Evolutionary conservation across 176 grass and related monocot genomes (phyloP).

Genomic region (Triticum monococcum): DNA sequence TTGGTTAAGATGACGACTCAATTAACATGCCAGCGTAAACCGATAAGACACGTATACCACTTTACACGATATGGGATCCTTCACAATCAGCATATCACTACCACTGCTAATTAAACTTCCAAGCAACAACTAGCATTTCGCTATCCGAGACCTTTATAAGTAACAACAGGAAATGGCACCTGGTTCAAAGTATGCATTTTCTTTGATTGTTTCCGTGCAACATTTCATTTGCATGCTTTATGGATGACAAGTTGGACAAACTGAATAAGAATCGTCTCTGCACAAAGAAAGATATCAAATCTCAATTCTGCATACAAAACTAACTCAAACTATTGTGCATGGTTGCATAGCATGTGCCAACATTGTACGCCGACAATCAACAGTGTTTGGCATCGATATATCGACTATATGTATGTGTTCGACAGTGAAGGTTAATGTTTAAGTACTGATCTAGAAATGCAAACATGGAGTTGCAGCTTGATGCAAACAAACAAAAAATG

Average conservation of each 20-base stretch:
- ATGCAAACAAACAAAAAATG: background rate
- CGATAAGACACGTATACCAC: background rate
- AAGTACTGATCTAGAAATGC: background rate
- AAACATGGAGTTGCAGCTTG: background rate
- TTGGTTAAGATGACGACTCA: background rate
- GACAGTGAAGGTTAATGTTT: background rate
- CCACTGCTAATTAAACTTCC: slow-evolving; percentile 14
- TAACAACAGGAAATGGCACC: background rate
- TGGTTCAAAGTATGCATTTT: background rate
- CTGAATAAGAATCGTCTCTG: background rate
- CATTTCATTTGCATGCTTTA: background rate
- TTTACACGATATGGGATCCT: background rate
- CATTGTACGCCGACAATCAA: background rate
- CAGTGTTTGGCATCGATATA: background rate
- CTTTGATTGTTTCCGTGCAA: background rate
- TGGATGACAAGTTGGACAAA: background rate
- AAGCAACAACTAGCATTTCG: slow-evolving; percentile 36
- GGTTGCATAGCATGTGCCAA: background rate
- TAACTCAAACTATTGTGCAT: background rate
- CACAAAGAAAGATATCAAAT: background rate
- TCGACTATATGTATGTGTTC: background rate
- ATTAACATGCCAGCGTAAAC: background rate
- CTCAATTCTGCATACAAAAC: background rate
- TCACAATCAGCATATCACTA: slow-evolving; percentile 24
- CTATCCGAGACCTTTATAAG: slow-evolving; percentile 21